Base-by-base conservation (phyloP, 768 basidiomycete genomes). In the Boletus reticulatus region DNA sequence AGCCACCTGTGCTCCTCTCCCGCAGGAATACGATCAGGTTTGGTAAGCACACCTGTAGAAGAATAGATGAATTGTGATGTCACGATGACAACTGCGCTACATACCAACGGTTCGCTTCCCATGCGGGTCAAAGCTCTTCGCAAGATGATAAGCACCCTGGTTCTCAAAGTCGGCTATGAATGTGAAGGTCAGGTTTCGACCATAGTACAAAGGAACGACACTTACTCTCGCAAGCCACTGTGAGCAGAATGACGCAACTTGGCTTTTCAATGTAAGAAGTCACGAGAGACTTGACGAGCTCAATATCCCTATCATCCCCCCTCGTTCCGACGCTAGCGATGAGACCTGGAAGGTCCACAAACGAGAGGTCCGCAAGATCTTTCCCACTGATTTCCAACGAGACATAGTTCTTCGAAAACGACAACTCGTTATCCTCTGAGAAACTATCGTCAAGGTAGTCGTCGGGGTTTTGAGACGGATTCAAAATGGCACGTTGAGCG, bases 11-110 rank as follows among this genome's bases (percentile, higher is more conserved):
- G 29, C 59, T 58, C 60, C 11, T 61, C 54, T 27, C 70, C 64
- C 6, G 13, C 4, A 11, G 55, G 56, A 48, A 67, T 86, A 11
- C 83, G 79, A 58, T 87, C 87, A 0, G 85, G 84, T 57, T 90
- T 89, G 0, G 87, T 90, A n/a, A 88, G 75, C 4, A 89, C 85
- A 45, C 87, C 88, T 88, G 13, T 11, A 38, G 10, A 24, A 9
- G 7, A 11, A 17, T 45, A 3, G 43, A 31, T 44, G 24, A 20
- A 36, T 34, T 1, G 3, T 2, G 14, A 20, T 19, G 4, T 4
- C 5, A 24, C 1, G 13, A 24, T 32, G 20, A 9, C 1, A 7
- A 27, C 14, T 37, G n/a, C 2, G 12, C 32, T 11, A 52, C 51
- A 29, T 27, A 24, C 51, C 51, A 9, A 52, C 51, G 19, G 43